Evolutionary conservation across 1,284 basidiomycete genomes (phyloP).

Genomic region (Rhodofomes roseus): DNA sequence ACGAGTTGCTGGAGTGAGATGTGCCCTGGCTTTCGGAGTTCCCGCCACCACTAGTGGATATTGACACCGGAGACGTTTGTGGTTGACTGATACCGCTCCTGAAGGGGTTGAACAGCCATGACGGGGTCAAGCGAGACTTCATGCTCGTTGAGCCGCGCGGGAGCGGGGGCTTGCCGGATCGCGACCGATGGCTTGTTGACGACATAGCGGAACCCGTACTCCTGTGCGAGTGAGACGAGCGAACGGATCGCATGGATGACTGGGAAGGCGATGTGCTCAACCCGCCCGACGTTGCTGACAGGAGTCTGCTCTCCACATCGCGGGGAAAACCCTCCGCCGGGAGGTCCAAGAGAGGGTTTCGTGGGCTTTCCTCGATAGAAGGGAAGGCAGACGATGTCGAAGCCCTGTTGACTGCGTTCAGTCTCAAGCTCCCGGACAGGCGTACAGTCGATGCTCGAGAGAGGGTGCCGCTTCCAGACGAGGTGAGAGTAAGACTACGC

Average conservation of each 20-base stretch:
- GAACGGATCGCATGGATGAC: constrained; percentile 55
- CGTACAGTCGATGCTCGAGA: constrained; percentile 27
- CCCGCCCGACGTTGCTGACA: constrained; percentile 28
- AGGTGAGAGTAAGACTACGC: constrained; percentile 37
- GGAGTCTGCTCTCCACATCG: constrained; percentile 30
- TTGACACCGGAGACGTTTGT: constrained; percentile 52
- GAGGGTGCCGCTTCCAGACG: constrained; percentile 32
- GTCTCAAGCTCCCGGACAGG: constrained; percentile 31
- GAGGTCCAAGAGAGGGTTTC: constrained; percentile 42
- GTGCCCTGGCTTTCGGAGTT: not conserved
- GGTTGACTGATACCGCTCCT: constrained; percentile 57
- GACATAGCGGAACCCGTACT: constrained; percentile 26
- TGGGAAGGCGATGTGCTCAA: constrained; percentile 69
- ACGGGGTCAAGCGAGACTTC: constrained; percentile 57
- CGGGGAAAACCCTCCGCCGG: constrained; percentile 36
- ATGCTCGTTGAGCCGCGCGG: constrained; percentile 38
- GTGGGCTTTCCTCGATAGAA: constrained; percentile 69
- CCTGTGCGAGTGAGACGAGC: constrained; percentile 37
- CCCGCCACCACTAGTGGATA: constrained; percentile 29
- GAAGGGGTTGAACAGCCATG: constrained; percentile 77
- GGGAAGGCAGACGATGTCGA: constrained; percentile 42
- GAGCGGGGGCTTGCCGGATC: constrained; percentile 21
- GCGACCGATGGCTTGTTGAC: constrained; percentile 28
- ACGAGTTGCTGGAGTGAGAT: not conserved
- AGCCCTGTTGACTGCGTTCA: constrained; percentile 43